A percentile compares a stretch with the other conserved stretches of the same genome.
Conservation (phyloP, 352 stramenopile genomes). For the Thraustotheca clavata region DNA sequence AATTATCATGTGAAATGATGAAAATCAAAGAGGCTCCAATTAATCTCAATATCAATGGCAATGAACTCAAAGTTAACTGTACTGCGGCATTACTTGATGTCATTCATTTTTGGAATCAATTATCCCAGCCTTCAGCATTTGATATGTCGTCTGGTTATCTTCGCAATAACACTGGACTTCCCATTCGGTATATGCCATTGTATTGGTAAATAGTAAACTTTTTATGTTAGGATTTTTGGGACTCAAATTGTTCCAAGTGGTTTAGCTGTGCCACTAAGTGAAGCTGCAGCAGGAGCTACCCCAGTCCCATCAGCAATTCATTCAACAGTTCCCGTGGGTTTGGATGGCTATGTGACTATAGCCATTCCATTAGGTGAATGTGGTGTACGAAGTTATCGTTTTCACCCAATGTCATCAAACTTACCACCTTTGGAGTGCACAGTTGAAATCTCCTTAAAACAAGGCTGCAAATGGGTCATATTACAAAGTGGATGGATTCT, state of each 20-base stretch:
- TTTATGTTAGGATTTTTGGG: background rate
- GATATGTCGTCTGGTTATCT: slow-evolving; percentile 71
- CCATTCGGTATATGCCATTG: slow-evolving; percentile 60
- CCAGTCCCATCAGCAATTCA: background rate
- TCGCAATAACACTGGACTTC: slow-evolving; percentile 73
- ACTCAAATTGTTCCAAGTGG: background rate
- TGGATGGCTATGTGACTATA: background rate
- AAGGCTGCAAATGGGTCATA: slow-evolving; percentile 82
- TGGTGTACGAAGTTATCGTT: background rate
- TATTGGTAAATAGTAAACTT: background rate
- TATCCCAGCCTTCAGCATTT: background rate
- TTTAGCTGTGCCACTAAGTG: background rate
- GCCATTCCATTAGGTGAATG: slow-evolving; percentile 7
- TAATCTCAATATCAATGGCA: slow-evolving; percentile 11
- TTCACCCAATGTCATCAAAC: slow-evolving; percentile 1
- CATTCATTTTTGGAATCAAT: background rate
- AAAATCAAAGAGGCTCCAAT: slow-evolving; percentile 22
- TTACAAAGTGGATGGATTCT: slow-evolving; percentile 70
- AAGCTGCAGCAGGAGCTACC: background rate
- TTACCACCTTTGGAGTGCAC: slow-evolving; percentile 42
- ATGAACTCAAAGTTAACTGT: slow-evolving; percentile 40
- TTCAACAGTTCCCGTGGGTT: background rate
- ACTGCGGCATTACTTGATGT: slow-evolving; percentile 62
- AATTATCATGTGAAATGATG: slow-evolving; percentile 34
- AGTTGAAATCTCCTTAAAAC: slow-evolving; percentile 77